A percentile compares a stretch with the other conserved stretches of the same genome.
phyloP scores from a whole-genome alignment of 257 asterid species.

The Ligustrum vulgare region DNA sequence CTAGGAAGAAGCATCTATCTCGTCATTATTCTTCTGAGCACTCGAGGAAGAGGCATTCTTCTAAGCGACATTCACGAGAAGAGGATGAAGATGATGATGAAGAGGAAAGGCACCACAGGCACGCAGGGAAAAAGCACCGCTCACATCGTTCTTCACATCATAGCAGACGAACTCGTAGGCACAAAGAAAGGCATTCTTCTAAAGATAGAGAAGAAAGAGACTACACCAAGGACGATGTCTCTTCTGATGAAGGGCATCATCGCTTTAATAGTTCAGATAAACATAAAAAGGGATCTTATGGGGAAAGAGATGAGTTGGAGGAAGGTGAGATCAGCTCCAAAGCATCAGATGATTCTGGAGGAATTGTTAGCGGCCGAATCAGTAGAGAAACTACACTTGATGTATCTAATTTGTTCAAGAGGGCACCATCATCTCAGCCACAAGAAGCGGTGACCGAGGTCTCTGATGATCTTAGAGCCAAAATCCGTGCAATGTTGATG shows the following conservation, averaged over 20 bases:
- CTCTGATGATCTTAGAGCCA: conserved; percentile 82
- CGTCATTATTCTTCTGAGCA: conserved; percentile 39
- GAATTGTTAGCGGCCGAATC: conserved; percentile 26
- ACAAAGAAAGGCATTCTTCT: conserved; percentile 35
- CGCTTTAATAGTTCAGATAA: conserved; percentile 8
- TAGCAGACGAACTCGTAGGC: conserved; percentile 40
- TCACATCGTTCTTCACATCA: conserved; percentile 42
- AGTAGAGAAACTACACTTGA: conserved; percentile 49
- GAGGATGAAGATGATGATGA: conserved; percentile 34
- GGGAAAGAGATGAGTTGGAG: conserved; percentile 51
- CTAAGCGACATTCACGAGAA: conserved; percentile 34
- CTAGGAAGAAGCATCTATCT: conserved; percentile 43
- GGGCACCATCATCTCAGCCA: conserved; percentile 52
- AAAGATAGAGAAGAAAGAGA: conserved; percentile 36
- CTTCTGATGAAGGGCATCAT: conserved; percentile 32
- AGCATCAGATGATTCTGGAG: conserved; percentile 46
- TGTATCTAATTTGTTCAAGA: conserved; percentile 22
- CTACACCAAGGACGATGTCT: conserved; percentile 37
- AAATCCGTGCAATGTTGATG: conserved; percentile 61
- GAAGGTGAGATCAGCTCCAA: conserved; percentile 79
- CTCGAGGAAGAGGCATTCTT: conserved; percentile 45
- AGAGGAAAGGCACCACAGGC: conserved; percentile 27
- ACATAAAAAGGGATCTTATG: conserved; percentile 22
- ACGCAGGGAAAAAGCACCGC: conserved; percentile 47
- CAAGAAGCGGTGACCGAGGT: conserved; percentile 46